Evolutionary conservation across 257 asterid genomes (phyloP), one percentile per base, ranked within the genome.

Genomic region (Nicotiana noctiflora): DNA sequence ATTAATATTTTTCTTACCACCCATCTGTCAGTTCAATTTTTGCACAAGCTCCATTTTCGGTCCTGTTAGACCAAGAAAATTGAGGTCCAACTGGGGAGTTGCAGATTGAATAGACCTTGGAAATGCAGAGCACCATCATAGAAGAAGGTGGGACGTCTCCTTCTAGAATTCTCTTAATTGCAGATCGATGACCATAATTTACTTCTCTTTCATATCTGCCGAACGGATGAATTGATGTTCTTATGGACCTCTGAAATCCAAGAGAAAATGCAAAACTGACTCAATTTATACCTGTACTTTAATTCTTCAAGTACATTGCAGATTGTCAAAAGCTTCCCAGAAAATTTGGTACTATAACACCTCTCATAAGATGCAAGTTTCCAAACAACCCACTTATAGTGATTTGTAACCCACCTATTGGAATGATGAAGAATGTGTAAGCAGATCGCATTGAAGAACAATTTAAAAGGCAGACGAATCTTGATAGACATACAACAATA

Each of bases 341-440:
- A 87, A 79, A 93, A 90, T 84, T 86, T 91, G 81, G 84, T 85
- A 60, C 95, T 96, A 87, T 88, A 92, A 86, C 92, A 86, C 87
- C 99, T 93, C 89, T 95, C 97, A 44, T 91, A 95, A 82, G 93
- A 89, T 79, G 97, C 94, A 79, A 93, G 94, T 88, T 95, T 95
- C 99, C 99, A 93, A 61, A 95, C 90, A 84, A 95, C 91, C 97
- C 97, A 95, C 86, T 92, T 95, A 82, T 91, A 95, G 88, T 95
- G 99, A 90, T 95, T 91, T 81, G 85, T 76, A 81, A 93, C 90
- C 99, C 99, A 95, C 90, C 99, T 92, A 77, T 62, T 67, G 83
- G 66, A 68, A 80, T 55, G 79, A 65, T 81, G 75, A 46, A 65
- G 82, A 46, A 75, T 23, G 8, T 55, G 74, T 49, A 17, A 68